Base-by-base conservation (phyloP, 164 flowering plant genomes). In the Cinnamomum chago region DNA sequence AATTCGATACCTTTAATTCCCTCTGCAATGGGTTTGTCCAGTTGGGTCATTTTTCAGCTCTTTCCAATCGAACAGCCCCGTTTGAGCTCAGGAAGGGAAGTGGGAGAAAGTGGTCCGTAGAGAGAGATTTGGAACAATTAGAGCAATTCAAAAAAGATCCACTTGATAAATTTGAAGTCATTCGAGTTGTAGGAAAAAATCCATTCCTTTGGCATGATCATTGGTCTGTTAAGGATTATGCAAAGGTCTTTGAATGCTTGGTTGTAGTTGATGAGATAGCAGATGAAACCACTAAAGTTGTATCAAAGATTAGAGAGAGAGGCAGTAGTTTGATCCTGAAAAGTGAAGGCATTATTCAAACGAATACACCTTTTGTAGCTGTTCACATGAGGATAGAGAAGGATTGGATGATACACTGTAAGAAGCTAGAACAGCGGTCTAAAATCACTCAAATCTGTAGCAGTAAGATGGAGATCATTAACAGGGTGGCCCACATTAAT, bases 361-460 rank as follows among this genome's bases (percentile, higher is more conserved):
- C 15, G 4, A 74, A 75, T 14, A 62, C 80, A 18, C 88, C 96
- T 68, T 94, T 84, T 79, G 81, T 92, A 30, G 99, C 99, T 2
- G 97, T 96, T 23, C 99, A 96, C 83, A 88, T 96, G 99, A 90
- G 99, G 75, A 84, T 96, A 55, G 97, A 96, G 79, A 94, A 85
- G 72, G 98, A 96, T 47, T 92, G 99, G 99, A 96, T 96, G 99
- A 92, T 96, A 68, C 99, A 96, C 74, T 96, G 99, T 74, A 94
- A 91, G 86, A 94, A 94, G 73, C 76, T 84, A 30, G 98, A 96
- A 82, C 90, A 88, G 67, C 86, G 93, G 76, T 81, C 69, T 17
- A 88, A 88, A 58, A 79, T 82, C 22, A 84, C 52, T 33, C 84
- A 89, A 69, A 96, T 96, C 22, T 94, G 98, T 65, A 94, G 97